Base-by-base conservation (phyloP, 106 monocot species). In the Narthecium ossifragum region DNA sequence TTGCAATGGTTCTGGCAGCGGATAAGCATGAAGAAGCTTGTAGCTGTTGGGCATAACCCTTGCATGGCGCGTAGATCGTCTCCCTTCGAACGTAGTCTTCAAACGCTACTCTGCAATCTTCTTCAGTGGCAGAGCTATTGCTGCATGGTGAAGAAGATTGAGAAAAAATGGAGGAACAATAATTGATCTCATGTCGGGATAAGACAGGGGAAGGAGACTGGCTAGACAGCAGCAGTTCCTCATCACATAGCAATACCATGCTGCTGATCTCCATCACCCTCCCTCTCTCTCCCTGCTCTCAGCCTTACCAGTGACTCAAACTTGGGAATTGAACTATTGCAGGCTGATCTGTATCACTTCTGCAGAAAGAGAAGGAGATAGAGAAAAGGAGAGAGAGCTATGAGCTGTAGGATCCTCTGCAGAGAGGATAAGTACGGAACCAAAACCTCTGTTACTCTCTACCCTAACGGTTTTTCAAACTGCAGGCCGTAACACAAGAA, bases 1-100 rank as follows among this genome's bases (percentile, higher is more conserved):
- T 37, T 28, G 80, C 76, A 46, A 51, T 78, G 48, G 49, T 45
- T 57, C 88, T 74, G 4, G 82, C 64, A 5, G 0, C 28, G 2
- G 69, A 36, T 20, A 85, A 26, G 25, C 46, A 36, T 0, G 57
- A 0, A 2, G 46, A 66, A 20, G 6, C 1, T 1, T 38, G 68
- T 0, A 88, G 57, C 5, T 31, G 27, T 7, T 66, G 25, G 24
- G 37, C 40, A 54, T 88, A 88, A 0, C 29, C 73, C 24, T 17
- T 22, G 4, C 26, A 0, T 0, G 73, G 55, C 17, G n/a, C 18
- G 29, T 61, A 65, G 0, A 14, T 20, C 12, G 12, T 28, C 53
- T 86, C 77, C 24, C 51, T 78, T 9, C 29, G 27, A 0, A 81
- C 7, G 46, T 51, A 77, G 28, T 54, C 31, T 45, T 41, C 34